Conservation (phyloP, 2,329 filamentous ascomycete species). For the Podosphaera fusca region DNA sequence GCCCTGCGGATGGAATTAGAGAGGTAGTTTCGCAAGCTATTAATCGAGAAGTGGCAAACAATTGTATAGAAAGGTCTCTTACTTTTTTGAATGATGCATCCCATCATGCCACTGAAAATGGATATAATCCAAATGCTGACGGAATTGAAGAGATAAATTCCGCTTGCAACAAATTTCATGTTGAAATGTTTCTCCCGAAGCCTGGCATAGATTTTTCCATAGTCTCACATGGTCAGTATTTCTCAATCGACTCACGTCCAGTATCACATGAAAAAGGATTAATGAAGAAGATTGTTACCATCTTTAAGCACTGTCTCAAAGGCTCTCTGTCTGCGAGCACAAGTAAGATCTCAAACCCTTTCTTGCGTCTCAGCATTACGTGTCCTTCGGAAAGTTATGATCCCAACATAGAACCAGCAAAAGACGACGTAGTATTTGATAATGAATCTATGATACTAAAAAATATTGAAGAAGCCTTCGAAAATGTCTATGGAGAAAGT, state of each 20-base stretch:
- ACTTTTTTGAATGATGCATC: conserved; percentile 7
- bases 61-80: conserved; percentile 24
- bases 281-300: conserved; percentile 31
- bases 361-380: conserved; percentile 38
- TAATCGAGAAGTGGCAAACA: conserved; percentile 34
- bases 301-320: conserved; percentile 29
- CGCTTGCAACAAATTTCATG: conserved; percentile 16
- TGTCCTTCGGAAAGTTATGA: conserved; percentile 45
- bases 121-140: not conserved
- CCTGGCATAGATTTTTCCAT: conserved; percentile 22
- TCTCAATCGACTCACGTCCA: conserved; percentile 47
- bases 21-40: conserved; percentile 40
- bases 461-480: conserved; percentile 13
- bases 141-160: not conserved
- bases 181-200: conserved; percentile 36
- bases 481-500: conserved; percentile 10
- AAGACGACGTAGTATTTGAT: conserved; percentile 47
- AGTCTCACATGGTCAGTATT: conserved; percentile 30
- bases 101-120: not conserved
- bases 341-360: conserved; percentile 24
- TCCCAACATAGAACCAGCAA: conserved; percentile 45
- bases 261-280: conserved; percentile 30
- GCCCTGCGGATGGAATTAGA: conserved; percentile 23
- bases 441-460: conserved; percentile 25
- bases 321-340: conserved; percentile 9